Base-by-base conservation (phyloP, 768 basidiomycete species). In the Collybiopsis confluens region DNA sequence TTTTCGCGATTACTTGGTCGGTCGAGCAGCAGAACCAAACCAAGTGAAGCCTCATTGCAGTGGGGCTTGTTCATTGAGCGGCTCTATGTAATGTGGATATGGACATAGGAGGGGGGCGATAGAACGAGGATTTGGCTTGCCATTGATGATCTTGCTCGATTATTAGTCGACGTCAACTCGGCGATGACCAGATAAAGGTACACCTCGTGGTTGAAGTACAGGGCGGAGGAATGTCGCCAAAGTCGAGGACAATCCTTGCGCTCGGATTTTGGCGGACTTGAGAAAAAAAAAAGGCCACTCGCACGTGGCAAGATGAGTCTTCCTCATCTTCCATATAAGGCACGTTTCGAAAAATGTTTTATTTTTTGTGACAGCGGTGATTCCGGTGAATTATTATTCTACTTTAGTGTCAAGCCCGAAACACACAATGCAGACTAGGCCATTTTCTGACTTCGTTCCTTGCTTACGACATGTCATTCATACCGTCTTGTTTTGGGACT, bases 351-450 rank as follows among this genome's bases (percentile, higher is more conserved):
- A 30, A 24, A 33, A 13, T 33, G n/a, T n/a, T n/a, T n/a, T n/a
- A n/a, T n/a, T n/a, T n/a, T n/a, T n/a, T n/a, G 30, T 33, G 47
- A 33, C 30, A 48, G 18, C 47, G 47, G 47, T 48, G 47, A 48
- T 48, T 37, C 47, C 47, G 47, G 47, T 48, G n/a, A n/a, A n/a
- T n/a, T n/a, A n/a, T n/a, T n/a, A n/a, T 20, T 13, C 21, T 48
- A 35, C 38, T n/a, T n/a, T n/a, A n/a, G n/a, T n/a, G n/a, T n/a
- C n/a, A n/a, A n/a, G n/a, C n/a, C n/a, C n/a, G n/a, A 36, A 35
- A 48, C 35, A 40, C 37, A 36, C 35, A 23, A 48, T 48, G 23
- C n/a, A n/a, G n/a, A n/a, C n/a, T n/a, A n/a, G n/a, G n/a, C n/a
- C n/a, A n/a, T n/a, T n/a, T n/a, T n/a, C n/a, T n/a, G n/a, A n/a